Base-by-base conservation (phyloP, 2,329 filamentous ascomycete genomes). In the Beauveria sp. region DNA sequence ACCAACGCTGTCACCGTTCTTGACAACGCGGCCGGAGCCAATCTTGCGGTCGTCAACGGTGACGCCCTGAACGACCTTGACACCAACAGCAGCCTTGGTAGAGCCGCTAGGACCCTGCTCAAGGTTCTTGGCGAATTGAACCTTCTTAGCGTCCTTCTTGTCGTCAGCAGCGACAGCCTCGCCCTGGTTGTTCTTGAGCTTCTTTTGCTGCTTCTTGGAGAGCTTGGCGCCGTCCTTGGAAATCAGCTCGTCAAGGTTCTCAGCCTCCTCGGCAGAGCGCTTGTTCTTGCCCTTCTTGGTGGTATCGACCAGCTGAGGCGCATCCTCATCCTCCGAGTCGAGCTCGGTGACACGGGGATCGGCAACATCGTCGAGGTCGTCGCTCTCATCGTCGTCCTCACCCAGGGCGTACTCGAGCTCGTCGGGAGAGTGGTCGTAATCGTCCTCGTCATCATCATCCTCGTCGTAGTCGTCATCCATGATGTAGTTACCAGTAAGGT, bases 71-170 rank as follows among this genome's bases (percentile, higher is more conserved):
- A 97, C 86, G 61, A 85, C 85, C 80, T 91, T 94, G 70, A 91
- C 82, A 64, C 88, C 85, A 54, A 87, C 78, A 41, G 83, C 76
- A 59, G 80, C 80, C 69, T 75, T 75, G 67, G 83, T 78, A 61
- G 90, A 87, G 66, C 87, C 86, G 48, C 92, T 96, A 65, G 94
- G 94, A 63, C 94, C 94, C 77, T 96, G 92, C 82, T 97, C 94
- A 65, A 99, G 91, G 77, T 97, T 92, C 84, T 97, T 97, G 72
- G 94, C 93, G 75, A 99, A 99, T 76, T 96, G 91, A 64, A 99
- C 94, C 82, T 97, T 97, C 86, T 97, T 97, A 76, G 90, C 89
- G 61, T 81, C 79, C 81, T 85, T 85, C 64, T 72, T 67, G 63
- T 84, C 79, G 68, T 87, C 84, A 50, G 79, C 77, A 56, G 82